Evolutionary conservation across 768 basidiomycete genomes (phyloP).

Genomic region (Tylopilus intermedius): DNA sequence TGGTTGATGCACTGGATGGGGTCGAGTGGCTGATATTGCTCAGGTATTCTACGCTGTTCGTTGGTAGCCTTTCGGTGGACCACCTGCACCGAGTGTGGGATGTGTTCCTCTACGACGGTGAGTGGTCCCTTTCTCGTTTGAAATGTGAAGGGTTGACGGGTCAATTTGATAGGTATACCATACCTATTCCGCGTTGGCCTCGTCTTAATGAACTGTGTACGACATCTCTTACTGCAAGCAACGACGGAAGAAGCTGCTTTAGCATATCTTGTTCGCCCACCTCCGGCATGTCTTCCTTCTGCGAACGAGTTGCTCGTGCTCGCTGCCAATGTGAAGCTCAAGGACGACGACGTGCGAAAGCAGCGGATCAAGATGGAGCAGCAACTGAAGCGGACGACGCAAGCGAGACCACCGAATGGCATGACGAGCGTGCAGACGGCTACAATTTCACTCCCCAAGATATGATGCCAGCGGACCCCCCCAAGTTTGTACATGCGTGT

Average conservation of each 20-base stretch:
- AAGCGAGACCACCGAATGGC: slow-evolving; percentile 31
- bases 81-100: slow-evolving; percentile 78
- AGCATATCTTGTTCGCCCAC: slow-evolving; percentile 46
- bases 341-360: slow-evolving; percentile 75
- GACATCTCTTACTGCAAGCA: slow-evolving; percentile 53
- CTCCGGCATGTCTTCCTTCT: slow-evolving; percentile 49
- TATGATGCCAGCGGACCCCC: background rate
- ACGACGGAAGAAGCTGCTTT: slow-evolving; percentile 45
- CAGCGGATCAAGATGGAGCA: slow-evolving; percentile 71
- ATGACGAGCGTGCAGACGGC: slow-evolving; percentile 22
- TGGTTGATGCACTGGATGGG: background rate
- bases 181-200: slow-evolving; percentile 74
- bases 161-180: slow-evolving; percentile 49
- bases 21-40: background rate
- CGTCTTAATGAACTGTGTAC: slow-evolving; percentile 55
- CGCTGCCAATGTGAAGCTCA: slow-evolving; percentile 61
- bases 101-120: slow-evolving; percentile 77
- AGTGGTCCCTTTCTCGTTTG: slow-evolving; percentile 1
- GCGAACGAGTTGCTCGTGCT: slow-evolving; percentile 59
- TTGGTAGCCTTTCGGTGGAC: slow-evolving; percentile 57
- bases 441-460: slow-evolving; percentile 28
- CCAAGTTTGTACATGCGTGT: background rate
- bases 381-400: slow-evolving; percentile 59
- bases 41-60: slow-evolving; percentile 75
- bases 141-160: background rate